Percentiles rank a stretch among this genome's conserved stretches.
These are phyloP conservation scores for Colletotrichum musicola DNA, from an alignment of 2,329 filamentous ascomycete species.

Conservation along the genomic window DNA sequence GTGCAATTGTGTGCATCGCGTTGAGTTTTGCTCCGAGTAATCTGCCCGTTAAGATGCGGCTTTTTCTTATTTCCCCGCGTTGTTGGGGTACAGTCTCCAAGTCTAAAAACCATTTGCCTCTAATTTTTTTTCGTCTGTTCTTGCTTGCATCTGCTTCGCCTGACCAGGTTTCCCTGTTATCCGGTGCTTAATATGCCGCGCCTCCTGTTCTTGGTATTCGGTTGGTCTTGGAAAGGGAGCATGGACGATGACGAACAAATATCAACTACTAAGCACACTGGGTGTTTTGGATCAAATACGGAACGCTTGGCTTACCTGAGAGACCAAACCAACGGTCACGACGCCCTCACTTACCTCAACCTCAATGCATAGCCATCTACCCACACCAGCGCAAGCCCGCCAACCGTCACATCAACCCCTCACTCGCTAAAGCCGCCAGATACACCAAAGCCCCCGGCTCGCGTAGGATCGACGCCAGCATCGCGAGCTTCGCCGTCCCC, in stretches of 20 bases:
- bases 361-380: too few species aligned
- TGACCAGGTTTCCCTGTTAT: neutral
- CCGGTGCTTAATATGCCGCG: too few species aligned
- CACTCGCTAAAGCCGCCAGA: neutral
- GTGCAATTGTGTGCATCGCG: neutral
- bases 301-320: too few species aligned
- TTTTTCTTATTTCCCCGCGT: neutral
- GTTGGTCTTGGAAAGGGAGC: too few species aligned
- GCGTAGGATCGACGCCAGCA: conserved; percentile 27
- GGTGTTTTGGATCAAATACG: too few species aligned
- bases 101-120: neutral
- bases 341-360: too few species aligned
- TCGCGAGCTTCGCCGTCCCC: neutral
- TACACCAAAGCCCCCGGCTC: neutral
- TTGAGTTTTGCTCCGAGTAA: neutral
- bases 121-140: neutral
- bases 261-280: too few species aligned
- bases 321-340: too few species aligned
- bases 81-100: neutral
- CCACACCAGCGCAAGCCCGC: too few species aligned
- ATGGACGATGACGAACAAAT: too few species aligned
- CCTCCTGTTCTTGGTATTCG: neutral
- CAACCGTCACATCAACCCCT: too few species aligned
- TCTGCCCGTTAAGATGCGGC: neutral
- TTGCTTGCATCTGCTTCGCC: neutral